Evolutionary conservation across 495 filamentous ascomycete species (phyloP).

Genomic region (Aspergillus ostianus): DNA sequence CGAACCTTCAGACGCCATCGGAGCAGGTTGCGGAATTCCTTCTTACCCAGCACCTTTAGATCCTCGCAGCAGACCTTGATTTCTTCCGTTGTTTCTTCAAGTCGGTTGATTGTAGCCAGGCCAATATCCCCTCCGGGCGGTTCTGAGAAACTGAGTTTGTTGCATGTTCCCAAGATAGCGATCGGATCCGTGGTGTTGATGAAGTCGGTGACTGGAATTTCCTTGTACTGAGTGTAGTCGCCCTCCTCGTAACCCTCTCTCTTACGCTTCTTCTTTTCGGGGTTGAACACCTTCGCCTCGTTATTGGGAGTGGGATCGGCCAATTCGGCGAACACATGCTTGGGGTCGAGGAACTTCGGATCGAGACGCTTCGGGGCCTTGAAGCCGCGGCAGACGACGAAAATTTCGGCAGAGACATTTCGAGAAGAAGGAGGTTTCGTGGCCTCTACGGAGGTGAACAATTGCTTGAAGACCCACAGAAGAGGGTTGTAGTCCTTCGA

Average conservation of each 20-base stretch:
- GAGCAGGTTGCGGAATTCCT: conserved; percentile 91
- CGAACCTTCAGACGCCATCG: conserved; percentile 89
- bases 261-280: conserved; percentile 94
- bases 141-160: conserved; percentile 79
- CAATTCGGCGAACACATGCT: conserved; percentile 93
- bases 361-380: conserved; percentile 92
- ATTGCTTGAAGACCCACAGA: conserved; percentile 96
- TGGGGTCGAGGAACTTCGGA: conserved; percentile 86
- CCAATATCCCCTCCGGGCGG: conserved; percentile 78
- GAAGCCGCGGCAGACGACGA: conserved; percentile 92
- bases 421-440: conserved; percentile 95
- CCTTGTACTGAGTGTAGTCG: conserved; percentile 89
- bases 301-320: conserved; percentile 86
- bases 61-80: conserved; percentile 83
- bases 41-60: conserved; percentile 85
- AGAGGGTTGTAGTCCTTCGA: conserved; percentile 97
- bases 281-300: conserved; percentile 97
- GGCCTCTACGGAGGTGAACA: conserved; percentile 91
- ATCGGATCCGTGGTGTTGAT: conserved; percentile 95
- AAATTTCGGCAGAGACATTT: conserved; percentile 96
- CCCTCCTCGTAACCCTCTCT: conserved; percentile 97
- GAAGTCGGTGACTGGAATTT: conserved; percentile 84
- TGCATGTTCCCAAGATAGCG: conserved; percentile 85
- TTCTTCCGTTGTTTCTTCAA: conserved; percentile 92
- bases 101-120: conserved; percentile 75